Base-by-base conservation (phyloP, 108 stramenopile genomes). In the Cyclotella sp. region DNA sequence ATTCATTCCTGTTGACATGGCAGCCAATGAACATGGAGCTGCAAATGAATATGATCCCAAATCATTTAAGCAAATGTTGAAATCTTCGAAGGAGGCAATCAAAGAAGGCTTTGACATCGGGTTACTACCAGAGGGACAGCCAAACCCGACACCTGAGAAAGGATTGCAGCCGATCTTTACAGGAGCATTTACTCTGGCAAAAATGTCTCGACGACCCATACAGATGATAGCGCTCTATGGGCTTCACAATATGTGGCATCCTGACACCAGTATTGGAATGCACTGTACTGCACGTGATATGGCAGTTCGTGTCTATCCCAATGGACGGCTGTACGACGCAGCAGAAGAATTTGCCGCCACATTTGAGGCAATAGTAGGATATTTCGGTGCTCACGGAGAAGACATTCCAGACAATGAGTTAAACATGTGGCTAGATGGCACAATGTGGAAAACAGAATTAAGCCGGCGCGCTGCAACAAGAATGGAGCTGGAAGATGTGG, bases 101-200 rank as follows among this genome's bases (percentile, higher is more conserved):
- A 79, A 84, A 16, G 91, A 94, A 34, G 95, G 95, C 4, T 96
- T 93, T 70, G 95, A 96, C 78, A 89, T 96, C 76, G 95, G 91
- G 6, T 84, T 96, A 19, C 49, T 94, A 9, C 95, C 95, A 0
- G 95, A 96, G 73, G 95, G 95, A 16, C 95, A 96, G 70, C 84
- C 92, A 40, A 96, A 96, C 58, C 95, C 95, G 3, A 82, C 82
- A 18, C 95, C 95, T 21, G 89, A 92, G 61, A 73, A 85, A 21
- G 90, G 92, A 3, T 46, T 94, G 26, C 79, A 90, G 63, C 90
- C 90, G 0, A 71, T 91, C 30, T 96, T 90, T 81, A 77, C 89
- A 8, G 95, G 95, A 27, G 95, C 95, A 54, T 94, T 80, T 62
- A 94, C 92, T 53, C 63, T 96, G 47, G 91, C 95, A 4, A 68